phyloP scores from a whole-genome alignment of 345 rosid genomes.

The Stellera chamaejasme region DNA sequence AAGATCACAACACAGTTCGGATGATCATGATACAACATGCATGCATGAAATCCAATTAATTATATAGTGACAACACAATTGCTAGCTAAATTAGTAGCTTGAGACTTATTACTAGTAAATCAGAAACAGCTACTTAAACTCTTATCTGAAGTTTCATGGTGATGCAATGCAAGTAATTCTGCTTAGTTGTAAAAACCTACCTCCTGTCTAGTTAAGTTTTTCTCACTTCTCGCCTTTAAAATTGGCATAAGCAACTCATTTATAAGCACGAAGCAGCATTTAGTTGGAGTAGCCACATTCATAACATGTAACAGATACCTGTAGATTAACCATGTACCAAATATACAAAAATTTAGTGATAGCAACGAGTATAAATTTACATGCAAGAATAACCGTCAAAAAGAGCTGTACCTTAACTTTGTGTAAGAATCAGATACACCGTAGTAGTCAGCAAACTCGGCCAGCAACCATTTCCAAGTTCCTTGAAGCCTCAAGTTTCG shows the following conservation, averaged over 20 bases:
- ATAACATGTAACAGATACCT: slow-evolving; percentile 88
- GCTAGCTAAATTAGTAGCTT: no score
- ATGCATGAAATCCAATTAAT: no score
- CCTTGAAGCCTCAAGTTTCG: slow-evolving; percentile 68
- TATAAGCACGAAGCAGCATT: slow-evolving; percentile 73
- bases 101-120: background rate
- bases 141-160: background rate
- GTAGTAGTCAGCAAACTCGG: slow-evolving; percentile 80
- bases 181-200: slow-evolving; percentile 19
- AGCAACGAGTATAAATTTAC: no score
- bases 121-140: background rate
- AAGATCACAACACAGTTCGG: no score
- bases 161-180: background rate
- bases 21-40: no score
- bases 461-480: slow-evolving; percentile 89
- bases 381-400: background rate
- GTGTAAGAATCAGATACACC: slow-evolving; percentile 95
- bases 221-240: slow-evolving; percentile 50
- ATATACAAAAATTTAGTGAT: background rate
- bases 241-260: slow-evolving; percentile 82
- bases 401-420: slow-evolving; percentile 52
- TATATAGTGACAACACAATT: no score
- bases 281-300: slow-evolving; percentile 94
- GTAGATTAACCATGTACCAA: slow-evolving; percentile 8
- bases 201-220: slow-evolving; percentile 84